Conservation (phyloP, 2,329 filamentous ascomycete species). For the Daldinia sp. region DNA sequence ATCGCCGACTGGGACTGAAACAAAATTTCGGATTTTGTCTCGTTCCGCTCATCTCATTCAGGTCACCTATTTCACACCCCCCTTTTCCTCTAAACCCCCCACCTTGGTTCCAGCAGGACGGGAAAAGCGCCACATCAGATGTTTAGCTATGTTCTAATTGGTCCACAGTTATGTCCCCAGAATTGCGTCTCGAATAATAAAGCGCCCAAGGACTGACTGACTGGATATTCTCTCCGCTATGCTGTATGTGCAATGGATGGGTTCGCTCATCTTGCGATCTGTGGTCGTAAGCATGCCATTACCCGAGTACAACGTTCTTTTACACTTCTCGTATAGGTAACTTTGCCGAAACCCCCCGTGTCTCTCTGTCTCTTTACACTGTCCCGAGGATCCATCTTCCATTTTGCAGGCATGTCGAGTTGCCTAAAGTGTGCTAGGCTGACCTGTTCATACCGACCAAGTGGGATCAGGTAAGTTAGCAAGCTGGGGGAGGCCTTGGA, state of each 20-base stretch:
- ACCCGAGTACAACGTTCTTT: conserved; percentile 16
- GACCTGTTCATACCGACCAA: conserved; percentile 26
- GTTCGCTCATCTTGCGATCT: conserved; percentile 6
- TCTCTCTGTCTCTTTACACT: conserved; percentile 6
- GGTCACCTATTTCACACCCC: neutral
- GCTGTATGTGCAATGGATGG: conserved; percentile 3
- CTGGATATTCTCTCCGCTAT: conserved; percentile 10
- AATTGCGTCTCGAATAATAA: conserved; percentile 1
- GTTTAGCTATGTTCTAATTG: conserved; percentile 16
- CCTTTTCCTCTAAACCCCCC: conserved; percentile 3
- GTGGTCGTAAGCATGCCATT: conserved; percentile 8
- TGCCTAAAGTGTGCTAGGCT: conserved; percentile 30
- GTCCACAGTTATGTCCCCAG: neutral
- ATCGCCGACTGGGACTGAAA: conserved; percentile 8
- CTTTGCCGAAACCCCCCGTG: conserved; percentile 13
- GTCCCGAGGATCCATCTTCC: conserved; percentile 24
- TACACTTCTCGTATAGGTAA: conserved; percentile 18
- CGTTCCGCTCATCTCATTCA: conserved; percentile 2
- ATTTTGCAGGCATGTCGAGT: conserved; percentile 21
- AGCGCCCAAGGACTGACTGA: conserved; percentile 2
- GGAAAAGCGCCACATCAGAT: conserved; percentile 22
- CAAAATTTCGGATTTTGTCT: conserved; percentile 20
- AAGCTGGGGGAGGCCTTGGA: conserved; percentile 7
- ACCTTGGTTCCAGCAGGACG: conserved; percentile 27
- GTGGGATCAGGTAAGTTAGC: conserved; percentile 23